A percentile compares a stretch with the other conserved stretches of the same genome.
phyloP scores from a whole-genome alignment of 73 alveolate genomes.

The Tetrahymena thermophila region DNA sequence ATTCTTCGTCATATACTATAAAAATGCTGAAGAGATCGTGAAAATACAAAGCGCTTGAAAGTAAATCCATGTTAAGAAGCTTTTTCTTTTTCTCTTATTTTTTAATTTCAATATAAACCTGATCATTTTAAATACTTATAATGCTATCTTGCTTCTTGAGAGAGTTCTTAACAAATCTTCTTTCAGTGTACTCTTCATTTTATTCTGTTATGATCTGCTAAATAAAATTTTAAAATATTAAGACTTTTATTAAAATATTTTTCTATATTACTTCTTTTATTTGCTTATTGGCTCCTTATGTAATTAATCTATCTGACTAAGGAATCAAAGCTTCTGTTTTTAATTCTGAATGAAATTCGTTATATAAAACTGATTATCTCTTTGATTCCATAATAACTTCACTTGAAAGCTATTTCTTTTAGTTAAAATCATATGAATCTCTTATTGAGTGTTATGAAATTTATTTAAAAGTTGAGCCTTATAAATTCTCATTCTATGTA shows the following conservation, averaged over 20 bases:
- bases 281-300: background rate
- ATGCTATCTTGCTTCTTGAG: background rate
- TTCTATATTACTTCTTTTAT: background rate
- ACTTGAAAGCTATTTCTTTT: background rate
- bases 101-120: background rate
- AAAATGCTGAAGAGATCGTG: background rate
- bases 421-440: no score
- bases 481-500: no score
- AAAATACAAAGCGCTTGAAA: background rate
- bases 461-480: no score
- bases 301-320: background rate
- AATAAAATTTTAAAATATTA: no score
- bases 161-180: background rate
- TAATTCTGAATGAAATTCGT: background rate
- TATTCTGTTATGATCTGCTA: background rate
- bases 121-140: background rate
- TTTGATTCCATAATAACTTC: background rate
- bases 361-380: background rate
- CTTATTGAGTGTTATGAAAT: no score
- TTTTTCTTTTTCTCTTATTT: background rate
- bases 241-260: no score
- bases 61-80: background rate
- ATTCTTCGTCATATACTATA: background rate
- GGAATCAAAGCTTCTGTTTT: background rate
- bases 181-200: background rate